Evolutionary conservation across 1,139 yeast genomes (phyloP).

Genomic region (Debaryomycetaceae sp.): DNA sequence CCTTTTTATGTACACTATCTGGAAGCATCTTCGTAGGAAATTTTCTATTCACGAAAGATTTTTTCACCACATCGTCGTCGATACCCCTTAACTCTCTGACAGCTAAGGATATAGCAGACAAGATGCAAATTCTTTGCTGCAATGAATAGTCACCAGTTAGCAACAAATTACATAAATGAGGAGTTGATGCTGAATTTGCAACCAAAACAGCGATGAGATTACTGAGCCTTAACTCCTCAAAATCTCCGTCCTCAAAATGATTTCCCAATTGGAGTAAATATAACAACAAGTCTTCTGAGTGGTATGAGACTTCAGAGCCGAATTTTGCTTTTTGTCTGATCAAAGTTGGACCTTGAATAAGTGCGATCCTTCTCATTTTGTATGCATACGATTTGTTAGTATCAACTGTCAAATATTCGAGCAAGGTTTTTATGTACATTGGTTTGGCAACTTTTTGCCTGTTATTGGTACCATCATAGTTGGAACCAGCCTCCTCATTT

Average conservation of each 20-base stretch:
- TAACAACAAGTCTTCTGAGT: conserved; percentile 45
- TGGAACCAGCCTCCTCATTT: conserved; percentile 40
- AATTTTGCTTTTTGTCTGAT: conserved; percentile 49
- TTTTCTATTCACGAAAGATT: conserved; percentile 26
- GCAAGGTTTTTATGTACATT: conserved; percentile 58
- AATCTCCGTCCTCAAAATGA: conserved; percentile 44
- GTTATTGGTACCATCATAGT: conserved; percentile 45
- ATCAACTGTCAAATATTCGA: conserved; percentile 50
- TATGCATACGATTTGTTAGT: conserved; percentile 41
- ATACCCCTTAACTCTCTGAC: conserved; percentile 60
- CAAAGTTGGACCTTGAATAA: conserved; percentile 51
- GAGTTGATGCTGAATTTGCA: conserved; percentile 39
- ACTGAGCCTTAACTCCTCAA: conserved; percentile 48
- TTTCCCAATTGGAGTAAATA: conserved; percentile 48
- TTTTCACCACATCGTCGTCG: conserved; percentile 42
- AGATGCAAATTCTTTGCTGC: conserved; percentile 53
- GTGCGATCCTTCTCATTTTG: conserved; percentile 50
- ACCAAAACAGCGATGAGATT: conserved; percentile 53
- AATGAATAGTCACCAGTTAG: conserved; percentile 63
- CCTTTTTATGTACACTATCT: conserved; percentile 38
- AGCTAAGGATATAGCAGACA: conserved; percentile 55
- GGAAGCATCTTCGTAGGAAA: conserved; percentile 50
- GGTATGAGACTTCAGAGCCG: conserved; percentile 53
- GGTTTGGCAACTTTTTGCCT: conserved; percentile 45
- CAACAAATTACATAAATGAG: conserved; percentile 39